Base-by-base conservation (phyloP, 2,329 filamentous ascomycete genomes). In the Pseudocercospora fuligena region DNA sequence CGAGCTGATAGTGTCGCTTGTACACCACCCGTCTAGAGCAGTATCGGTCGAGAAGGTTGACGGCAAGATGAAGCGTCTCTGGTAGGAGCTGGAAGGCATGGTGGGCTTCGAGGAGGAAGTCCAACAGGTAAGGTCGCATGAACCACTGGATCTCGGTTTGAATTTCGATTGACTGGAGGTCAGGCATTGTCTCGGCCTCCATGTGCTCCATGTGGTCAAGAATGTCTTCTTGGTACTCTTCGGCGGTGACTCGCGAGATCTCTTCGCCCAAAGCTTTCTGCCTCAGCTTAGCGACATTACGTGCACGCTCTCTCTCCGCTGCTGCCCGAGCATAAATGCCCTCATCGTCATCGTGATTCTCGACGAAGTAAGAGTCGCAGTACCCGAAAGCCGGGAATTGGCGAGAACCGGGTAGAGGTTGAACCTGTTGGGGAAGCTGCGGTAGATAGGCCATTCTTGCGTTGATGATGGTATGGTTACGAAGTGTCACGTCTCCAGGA, bases 121-220 rank as follows among this genome's bases (percentile, higher is more conserved):
- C 95, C 78, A 99, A 92, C 40, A 99, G 89, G 80, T 97, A 98
- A 0, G 95, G 95, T 75, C 95, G 87, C 95, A 99, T 99, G 82
- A 96, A 98, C 95, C 95, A 99, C 79, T 98, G 93, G 70, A 99
- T 98, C 86, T 99, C 95, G 72, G 94, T 93, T 82, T 99, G 95
- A 81, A 98, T 97, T 80, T 99, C 95, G 79, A 99, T 99, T 40
- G 96, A 93, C 80, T 94, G 94, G 79, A 97, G 94, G 80, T 99
- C 95, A 62, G 95, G 92, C 72, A 98, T 85, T 29, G 95, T 98
- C 81, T 96, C 91, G 76, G 90, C 87, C 89, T 99, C 95, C 94
- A 99, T 97, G 76, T 92, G 87, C 79, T 93, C 88, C 91, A 97
- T 95, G 82, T 98, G 94, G 77, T 91, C 87, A 82, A 98, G 89